Evolutionary conservation across 2,329 filamentous ascomycete species (phyloP).

Genomic region (Beauveria scarabaeidicola): DNA sequence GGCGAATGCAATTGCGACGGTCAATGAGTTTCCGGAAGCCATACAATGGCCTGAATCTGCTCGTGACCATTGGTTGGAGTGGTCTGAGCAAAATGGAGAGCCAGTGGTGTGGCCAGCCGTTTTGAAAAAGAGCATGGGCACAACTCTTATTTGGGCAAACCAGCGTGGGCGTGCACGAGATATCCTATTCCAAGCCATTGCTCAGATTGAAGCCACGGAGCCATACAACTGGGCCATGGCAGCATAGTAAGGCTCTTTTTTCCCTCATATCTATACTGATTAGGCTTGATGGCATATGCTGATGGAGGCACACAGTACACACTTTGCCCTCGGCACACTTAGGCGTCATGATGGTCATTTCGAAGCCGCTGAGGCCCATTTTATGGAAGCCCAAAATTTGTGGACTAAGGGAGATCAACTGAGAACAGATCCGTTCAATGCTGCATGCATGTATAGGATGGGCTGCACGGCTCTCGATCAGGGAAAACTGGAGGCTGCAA

Average conservation of each 20-base stretch:
- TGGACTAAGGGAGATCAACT: slow-evolving; percentile 9
- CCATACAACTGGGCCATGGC: not conserved
- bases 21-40: not conserved
- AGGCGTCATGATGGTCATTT: not conserved
- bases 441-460: slow-evolving; percentile 10
- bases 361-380: slow-evolving; percentile 6
- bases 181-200: not conserved
- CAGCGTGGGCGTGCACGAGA: not conserved
- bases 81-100: not conserved
- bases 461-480: slow-evolving; percentile 9
- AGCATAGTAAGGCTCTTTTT: slow-evolving; percentile 6
- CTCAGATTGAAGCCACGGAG: not conserved
- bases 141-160: not conserved
- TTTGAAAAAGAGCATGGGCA: not conserved
- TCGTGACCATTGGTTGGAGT: not conserved
- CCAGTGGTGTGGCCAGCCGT: not conserved
- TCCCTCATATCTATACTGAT: not conserved
- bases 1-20: not conserved
- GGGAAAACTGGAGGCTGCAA: slow-evolving; percentile 11
- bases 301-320: slow-evolving; percentile 2
- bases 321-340: slow-evolving; percentile 9
- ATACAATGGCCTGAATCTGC: not conserved
- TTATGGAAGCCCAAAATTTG: slow-evolving; percentile 12
- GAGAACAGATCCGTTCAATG: slow-evolving; percentile 8
- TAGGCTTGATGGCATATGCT: not conserved